Evolutionary conservation across 2,329 filamentous ascomycete species (phyloP), one percentile per base, ranked within the genome.

Genomic region (Colletotrichum magnum): DNA sequence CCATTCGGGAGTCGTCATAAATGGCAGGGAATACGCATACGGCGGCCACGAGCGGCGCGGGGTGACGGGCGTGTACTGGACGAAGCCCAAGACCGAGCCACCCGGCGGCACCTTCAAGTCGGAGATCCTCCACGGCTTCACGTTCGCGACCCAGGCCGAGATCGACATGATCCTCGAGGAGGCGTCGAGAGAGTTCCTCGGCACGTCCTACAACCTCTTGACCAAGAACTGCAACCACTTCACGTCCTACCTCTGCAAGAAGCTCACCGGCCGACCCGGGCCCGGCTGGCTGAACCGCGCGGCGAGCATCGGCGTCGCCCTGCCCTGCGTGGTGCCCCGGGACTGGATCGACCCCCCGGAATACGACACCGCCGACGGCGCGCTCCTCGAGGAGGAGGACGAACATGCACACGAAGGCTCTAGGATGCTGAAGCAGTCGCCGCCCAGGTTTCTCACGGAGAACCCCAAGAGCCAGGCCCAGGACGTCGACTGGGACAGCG

Each of bases 211-310:
- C 80, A 95, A 96, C 75, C 87, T 97, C 15, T 85, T 97, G 52
- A 94, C 91, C 21, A 90, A 90, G 74, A 97, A 97, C 79, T 97
- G 94, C 86, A 97, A 97, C 78, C 94, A 97, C 78, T 97, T 97
- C 78, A 95, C 93, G 2, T 90, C 89, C 21, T 89, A 92, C 74
- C 86, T 97, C 18, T 94, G 92, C 79, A 85, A 91, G 77, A 88
- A 88, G 73, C 85, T 97, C 63, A 95, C 93, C 2, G 89, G 90
- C 6, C 87, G 88, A 53, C 83, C 89, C 1, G 92, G 92, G 0
- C 94, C 94, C 0, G 81, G 80, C 18, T 97, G 93, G 92, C 82
- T 97, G 62, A 97, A 97, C 76, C 88, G 94, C 64, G 94, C 94
- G 1, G 94, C 94, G n/a, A 92, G 88, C 73, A 93, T 97, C 71